Percentiles rank a stretch among this genome's conserved stretches.
Evolutionary conservation across 805 yeast genomes (phyloP).

Genomic region (Wickerhamiella vanderwaltii): DNA sequence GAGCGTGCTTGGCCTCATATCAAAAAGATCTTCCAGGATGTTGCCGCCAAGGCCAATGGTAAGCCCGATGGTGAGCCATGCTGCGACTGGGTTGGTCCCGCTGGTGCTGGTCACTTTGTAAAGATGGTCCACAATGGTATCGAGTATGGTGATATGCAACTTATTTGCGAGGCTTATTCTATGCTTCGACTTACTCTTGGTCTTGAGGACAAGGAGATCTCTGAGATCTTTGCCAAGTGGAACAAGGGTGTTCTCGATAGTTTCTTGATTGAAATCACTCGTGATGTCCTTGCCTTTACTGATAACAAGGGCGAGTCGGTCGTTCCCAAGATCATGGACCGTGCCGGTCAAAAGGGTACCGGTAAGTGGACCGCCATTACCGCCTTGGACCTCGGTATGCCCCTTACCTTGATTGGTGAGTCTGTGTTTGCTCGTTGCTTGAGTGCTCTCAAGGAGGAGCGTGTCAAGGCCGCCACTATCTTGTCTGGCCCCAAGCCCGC

Average conservation of each 20-base stretch:
- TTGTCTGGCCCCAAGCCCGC: conserved; percentile 69
- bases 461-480: conserved; percentile 69
- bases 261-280: conserved; percentile 90
- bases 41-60: conserved; percentile 92
- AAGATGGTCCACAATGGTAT: conserved; percentile 99
- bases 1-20: conserved; percentile 98
- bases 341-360: conserved; percentile 99
- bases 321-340: conserved; percentile 90
- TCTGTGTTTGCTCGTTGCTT: conserved; percentile 95
- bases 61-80: conserved; percentile 99
- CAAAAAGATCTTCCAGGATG: conserved; percentile 90
- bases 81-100: conserved; percentile 99
- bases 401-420: conserved; percentile 96
- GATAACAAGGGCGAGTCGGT: conserved; percentile 86
- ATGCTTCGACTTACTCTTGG: conserved; percentile 89
- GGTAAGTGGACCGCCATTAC: conserved; percentile 99
- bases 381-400: conserved; percentile 96
- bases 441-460: conserved; percentile 84
- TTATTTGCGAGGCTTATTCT: conserved; percentile 96
- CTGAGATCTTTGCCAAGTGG: conserved; percentile 86
- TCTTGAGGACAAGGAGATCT: conserved; percentile 80
- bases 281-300: conserved; percentile 81
- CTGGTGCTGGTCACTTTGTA: conserved; percentile 97
- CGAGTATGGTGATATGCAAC: conserved; percentile 99
- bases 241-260: conserved; percentile 97